Evolutionary conservation across 1,284 basidiomycete species (phyloP), one percentile per base, ranked within the genome.

Genomic region (Cryptococcus floricola): DNA sequence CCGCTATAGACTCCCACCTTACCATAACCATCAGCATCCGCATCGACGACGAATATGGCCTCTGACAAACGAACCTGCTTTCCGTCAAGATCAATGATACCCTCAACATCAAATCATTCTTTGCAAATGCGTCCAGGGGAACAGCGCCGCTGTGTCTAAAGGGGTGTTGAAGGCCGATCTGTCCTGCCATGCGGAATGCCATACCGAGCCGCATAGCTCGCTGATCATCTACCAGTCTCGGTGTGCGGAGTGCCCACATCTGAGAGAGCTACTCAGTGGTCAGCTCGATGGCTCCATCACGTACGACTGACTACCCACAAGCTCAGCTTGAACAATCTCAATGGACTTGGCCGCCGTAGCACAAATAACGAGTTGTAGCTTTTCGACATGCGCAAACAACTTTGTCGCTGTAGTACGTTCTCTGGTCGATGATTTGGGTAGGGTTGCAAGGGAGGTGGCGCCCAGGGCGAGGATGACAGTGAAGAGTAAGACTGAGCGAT

Each of bases 1-100:
- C 56, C 7, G 56, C 56, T 9, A 57, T 53, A 7, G 56, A 53
- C 41, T 57, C 56, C 56, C 56, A 57, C 16, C 54, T 56, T 16
- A 39, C 41, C 18, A 9, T 14, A 25, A 28, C n/a, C 14, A 28
- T 10, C 10, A 38, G 39, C 25, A 23, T 23, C 25, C 25, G 19
- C 5, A 23, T 25, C 5, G 31, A 34, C 3, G 31, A 34, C 31
- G 1, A 34, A 1, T 10, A 34, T 34, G 6, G 10, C 31, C 6
- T n/a, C 7, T n/a, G 25, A 25, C 39, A 41, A 12, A 48, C 54
- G 31, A 19, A 56, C 54, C 56, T 52, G 43, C 56, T 57, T 14
- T 57, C 56, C 2, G 50, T 45, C 41, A 57, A 39, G 13, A 57
- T 52, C 10, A 57, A 41, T 3, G 51, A 44, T 25, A 53, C 16